Percentiles rank a stretch among this genome's conserved stretches.
phyloP scores from a whole-genome alignment of 2,329 filamentous ascomycete genomes.

The Cercospora canescens region DNA sequence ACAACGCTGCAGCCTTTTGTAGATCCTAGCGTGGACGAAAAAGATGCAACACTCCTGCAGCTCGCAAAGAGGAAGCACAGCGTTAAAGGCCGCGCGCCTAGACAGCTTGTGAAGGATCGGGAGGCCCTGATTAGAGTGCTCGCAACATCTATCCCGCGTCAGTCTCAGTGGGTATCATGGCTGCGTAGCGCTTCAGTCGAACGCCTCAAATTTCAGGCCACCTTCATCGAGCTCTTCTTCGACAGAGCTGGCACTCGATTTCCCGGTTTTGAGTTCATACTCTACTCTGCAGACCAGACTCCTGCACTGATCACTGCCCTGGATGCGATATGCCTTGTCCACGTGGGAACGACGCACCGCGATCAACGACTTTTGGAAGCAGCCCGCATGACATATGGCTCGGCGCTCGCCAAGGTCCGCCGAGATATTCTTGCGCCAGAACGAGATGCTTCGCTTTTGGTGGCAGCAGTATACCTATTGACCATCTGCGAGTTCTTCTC shows the following conservation, averaged over 20 bases:
- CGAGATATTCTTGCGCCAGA: background rate
- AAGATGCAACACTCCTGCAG: background rate
- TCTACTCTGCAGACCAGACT: background rate
- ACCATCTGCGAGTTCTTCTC: constrained; percentile 11
- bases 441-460: background rate
- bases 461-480: background rate
- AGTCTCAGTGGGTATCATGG: background rate
- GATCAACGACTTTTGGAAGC: background rate
- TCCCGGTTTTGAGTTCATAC: background rate
- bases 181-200: background rate
- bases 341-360: background rate
- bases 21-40: background rate
- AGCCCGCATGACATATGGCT: constrained; percentile 3
- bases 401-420: background rate
- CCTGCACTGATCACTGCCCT: background rate
- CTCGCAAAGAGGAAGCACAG: background rate
- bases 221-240: background rate
- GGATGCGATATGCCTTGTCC: background rate
- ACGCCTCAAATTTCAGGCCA: background rate
- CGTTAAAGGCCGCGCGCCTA: background rate
- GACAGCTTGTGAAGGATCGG: constrained; percentile 3
- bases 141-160: background rate
- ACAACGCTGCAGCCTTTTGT: background rate
- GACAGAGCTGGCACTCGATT: background rate
- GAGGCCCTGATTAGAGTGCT: background rate